These are phyloP conservation scores for Cicer bijugum DNA, from an alignment of 306 rosid species.

Conservation along the genomic window DNA sequence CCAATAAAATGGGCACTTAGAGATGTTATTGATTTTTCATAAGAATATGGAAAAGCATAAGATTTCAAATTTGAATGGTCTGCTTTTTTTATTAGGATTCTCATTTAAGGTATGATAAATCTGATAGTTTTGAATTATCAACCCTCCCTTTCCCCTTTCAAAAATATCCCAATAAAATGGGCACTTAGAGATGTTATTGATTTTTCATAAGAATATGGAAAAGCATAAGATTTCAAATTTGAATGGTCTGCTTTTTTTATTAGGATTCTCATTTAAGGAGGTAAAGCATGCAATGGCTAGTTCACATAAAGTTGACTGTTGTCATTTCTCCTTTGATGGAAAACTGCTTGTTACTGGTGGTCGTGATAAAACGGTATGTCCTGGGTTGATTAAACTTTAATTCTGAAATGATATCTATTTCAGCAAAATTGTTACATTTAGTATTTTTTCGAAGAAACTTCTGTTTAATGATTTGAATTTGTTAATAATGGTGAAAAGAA, in stretches of 20 bases:
- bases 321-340: slow-evolving; percentile 88
- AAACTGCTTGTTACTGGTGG: slow-evolving; percentile 91
- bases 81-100: too few relatives aligned
- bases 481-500: not conserved
- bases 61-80: slow-evolving; percentile 34
- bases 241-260: slow-evolving; percentile 32
- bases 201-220: slow-evolving; percentile 11
- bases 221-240: slow-evolving; percentile 37
- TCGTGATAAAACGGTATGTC: slow-evolving; percentile 70
- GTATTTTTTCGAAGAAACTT: slow-evolving; percentile 29
- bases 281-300: slow-evolving; percentile 57
- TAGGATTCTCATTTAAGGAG: slow-evolving; percentile 62
- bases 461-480: slow-evolving; percentile 25
- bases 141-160: not conserved
- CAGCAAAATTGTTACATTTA: slow-evolving; percentile 34
- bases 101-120: slow-evolving; percentile 63
- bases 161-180: slow-evolving; percentile 18
- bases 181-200: not conserved
- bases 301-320: slow-evolving; percentile 68
- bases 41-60: slow-evolving; percentile 23
- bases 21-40: slow-evolving; percentile 4
- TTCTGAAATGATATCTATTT: slow-evolving; percentile 37
- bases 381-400: slow-evolving; percentile 22
- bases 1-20: slow-evolving; percentile 7
- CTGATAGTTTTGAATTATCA: slow-evolving; percentile 32